A percentile compares a stretch with the other conserved stretches of the same genome.
Conservation (phyloP, 495 filamentous ascomycete species). For the Penicillium cosmopolitanum region DNA sequence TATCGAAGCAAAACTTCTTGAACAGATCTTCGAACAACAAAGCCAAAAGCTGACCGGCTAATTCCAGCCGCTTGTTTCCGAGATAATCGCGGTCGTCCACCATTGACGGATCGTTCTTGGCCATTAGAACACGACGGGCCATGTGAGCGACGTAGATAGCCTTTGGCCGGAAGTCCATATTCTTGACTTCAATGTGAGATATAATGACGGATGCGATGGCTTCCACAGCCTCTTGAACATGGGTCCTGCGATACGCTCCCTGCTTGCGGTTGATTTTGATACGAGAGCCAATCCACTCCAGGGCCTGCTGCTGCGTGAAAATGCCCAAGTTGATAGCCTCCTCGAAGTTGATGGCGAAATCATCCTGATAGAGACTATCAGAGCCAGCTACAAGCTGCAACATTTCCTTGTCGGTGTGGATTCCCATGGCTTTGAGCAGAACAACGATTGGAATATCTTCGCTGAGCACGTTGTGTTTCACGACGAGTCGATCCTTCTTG, state of each 20-base stretch:
- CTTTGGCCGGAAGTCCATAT: conserved; percentile 91
- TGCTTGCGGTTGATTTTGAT: conserved; percentile 81
- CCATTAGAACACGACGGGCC: conserved; percentile 92
- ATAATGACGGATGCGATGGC: conserved; percentile 88
- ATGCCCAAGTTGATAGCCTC: conserved; percentile 80
- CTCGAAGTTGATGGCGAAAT: conserved; percentile 92
- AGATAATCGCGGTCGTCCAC: conserved; percentile 98
- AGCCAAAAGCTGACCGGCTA: conserved; percentile 93
- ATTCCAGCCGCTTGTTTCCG: conserved; percentile 92
- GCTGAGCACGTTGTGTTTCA: conserved; percentile 90
- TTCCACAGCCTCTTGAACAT: conserved; percentile 87
- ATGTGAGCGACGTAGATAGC: conserved; percentile 95
- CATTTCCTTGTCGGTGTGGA: conserved; percentile 93
- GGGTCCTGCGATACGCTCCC: conserved; percentile 61
- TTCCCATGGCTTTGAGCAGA: conserved; percentile 89
- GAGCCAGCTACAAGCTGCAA: conserved; percentile 82
- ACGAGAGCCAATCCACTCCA: conserved; percentile 84
- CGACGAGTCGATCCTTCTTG: conserved; percentile 86
- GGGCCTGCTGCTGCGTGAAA: conserved; percentile 89
- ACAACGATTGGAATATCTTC: conserved; percentile 93
- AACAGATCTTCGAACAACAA: conserved; percentile 96
- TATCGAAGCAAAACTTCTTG: conserved; percentile 85
- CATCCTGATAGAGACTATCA: conserved; percentile 86
- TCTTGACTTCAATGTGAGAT: conserved; percentile 87
- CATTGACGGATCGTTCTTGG: conserved; percentile 80